A percentile compares a stretch with the other conserved stretches of the same genome.
Conservation (phyloP, 768 basidiomycete genomes). For the Macrolepiota albuminosa region DNA sequence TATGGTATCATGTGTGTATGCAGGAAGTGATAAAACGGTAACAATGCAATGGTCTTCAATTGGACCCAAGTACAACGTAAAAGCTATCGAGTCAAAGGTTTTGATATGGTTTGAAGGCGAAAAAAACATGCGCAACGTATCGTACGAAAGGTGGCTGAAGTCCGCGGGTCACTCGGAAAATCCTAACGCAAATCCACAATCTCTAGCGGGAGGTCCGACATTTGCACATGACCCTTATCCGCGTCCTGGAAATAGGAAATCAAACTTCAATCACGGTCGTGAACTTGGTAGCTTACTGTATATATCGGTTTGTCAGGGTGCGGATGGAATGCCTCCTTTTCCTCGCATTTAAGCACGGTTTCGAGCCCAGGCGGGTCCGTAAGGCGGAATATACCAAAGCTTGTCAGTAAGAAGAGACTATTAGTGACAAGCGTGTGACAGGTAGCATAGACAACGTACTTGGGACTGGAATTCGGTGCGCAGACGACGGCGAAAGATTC, state of each 20-base stretch:
- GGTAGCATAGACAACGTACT: constrained; percentile 36
- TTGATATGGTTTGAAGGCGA: neutral
- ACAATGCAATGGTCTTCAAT: neutral
- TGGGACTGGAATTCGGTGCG: constrained; percentile 73
- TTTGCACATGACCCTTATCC: constrained; percentile 80
- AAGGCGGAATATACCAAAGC: constrained; percentile 85
- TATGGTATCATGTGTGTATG: neutral
- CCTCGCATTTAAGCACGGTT: constrained; percentile 61
- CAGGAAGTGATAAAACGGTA: neutral
- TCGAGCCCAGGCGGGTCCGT: constrained; percentile 84
- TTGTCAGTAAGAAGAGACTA: constrained; percentile 18
- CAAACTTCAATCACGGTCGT: neutral
- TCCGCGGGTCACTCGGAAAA: too few relatives aligned
- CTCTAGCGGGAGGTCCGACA: constrained; percentile 68
- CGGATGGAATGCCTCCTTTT: constrained; percentile 79
- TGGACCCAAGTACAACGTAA: neutral
- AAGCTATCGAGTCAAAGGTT: neutral
- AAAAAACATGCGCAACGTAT: neutral
- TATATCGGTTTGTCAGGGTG: constrained; percentile 84
- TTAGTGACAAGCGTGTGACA: neutral
- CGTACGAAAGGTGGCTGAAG: neutral
- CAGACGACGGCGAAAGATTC: constrained; percentile 94
- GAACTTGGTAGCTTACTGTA: constrained; percentile 51
- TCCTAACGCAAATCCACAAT: constrained; percentile 73
- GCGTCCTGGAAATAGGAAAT: constrained; percentile 50